phyloP scores from a whole-genome alignment of 75 land plant genomes.

The Adiantum capillusveneris region DNA sequence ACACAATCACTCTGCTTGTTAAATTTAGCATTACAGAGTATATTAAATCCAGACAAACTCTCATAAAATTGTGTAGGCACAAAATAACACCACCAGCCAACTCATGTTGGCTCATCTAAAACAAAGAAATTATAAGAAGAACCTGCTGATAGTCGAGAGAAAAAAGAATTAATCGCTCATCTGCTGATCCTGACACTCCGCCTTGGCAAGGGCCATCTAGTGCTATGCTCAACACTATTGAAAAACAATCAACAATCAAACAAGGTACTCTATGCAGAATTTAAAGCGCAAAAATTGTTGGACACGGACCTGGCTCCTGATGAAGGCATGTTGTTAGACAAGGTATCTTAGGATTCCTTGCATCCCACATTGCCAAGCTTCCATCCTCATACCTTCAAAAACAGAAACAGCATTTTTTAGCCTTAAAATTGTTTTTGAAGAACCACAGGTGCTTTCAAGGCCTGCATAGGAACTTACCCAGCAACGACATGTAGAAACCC shows the following conservation, averaged over 20 bases:
- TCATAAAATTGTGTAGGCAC: no score
- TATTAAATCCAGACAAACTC: no score
- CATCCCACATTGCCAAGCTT: constrained; percentile 82
- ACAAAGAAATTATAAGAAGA: no score
- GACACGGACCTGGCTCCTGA: constrained; percentile 63
- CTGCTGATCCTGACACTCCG: constrained; percentile 85
- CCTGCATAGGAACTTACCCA: constrained; percentile 66
- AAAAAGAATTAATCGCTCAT: constrained; percentile 62
- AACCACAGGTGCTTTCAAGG: no score
- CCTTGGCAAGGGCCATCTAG: constrained; percentile 49
- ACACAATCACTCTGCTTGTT: no score
- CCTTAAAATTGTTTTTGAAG: no score
- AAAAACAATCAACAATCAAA: no score
- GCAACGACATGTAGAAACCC: constrained; percentile 56
- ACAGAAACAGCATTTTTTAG: neutral
- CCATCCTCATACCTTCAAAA: constrained; percentile 86
- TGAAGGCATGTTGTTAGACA: constrained; percentile 54
- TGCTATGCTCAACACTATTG: constrained; percentile 26
- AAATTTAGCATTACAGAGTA: no score
- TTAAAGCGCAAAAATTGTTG: no score
- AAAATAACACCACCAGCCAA: no score
- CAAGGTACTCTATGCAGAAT: no score
- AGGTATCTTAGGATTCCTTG: constrained; percentile 54
- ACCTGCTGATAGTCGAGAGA: constrained; percentile 53
- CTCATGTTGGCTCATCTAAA: no score